phyloP scores from a whole-genome alignment of 73 alveolate species.

The Paramecium octaurelia region DNA sequence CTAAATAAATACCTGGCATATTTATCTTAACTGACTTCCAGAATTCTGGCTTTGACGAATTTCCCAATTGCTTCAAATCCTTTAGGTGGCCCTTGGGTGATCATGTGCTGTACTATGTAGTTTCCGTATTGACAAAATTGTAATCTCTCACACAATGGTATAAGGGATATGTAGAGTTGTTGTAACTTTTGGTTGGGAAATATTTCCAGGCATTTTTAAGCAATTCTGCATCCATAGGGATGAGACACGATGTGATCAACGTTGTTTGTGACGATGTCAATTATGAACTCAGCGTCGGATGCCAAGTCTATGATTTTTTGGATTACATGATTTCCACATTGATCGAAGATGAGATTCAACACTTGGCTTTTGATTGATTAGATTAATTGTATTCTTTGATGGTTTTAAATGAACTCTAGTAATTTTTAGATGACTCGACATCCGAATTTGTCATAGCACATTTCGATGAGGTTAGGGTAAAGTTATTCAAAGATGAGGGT shows the following conservation, averaged over 20 bases:
- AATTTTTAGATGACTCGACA: constrained; percentile 39
- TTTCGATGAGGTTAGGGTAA: neutral
- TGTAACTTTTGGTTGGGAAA: neutral
- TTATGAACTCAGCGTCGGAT: neutral
- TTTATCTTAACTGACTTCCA: constrained; percentile 33
- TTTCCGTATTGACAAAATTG: constrained; percentile 20
- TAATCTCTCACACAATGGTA: neutral
- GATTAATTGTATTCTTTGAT: neutral
- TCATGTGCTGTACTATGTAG: constrained; percentile 37
- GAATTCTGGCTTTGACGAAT: neutral
- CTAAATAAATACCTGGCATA: constrained; percentile 3
- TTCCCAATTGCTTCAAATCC: neutral
- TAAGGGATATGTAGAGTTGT: neutral
- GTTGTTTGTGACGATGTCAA: neutral
- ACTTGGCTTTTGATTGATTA: neutral
- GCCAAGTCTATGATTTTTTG: neutral
- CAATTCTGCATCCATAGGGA: constrained; percentile 46
- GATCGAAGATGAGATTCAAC: neutral
- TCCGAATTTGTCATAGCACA: constrained; percentile 39
- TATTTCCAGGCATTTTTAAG: constrained; percentile 20
- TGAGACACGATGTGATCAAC: constrained; percentile 12
- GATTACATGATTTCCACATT: constrained; percentile 52
- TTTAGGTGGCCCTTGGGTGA: neutral
- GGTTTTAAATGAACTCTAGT: neutral
- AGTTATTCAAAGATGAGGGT: neutral